phyloP scores from a whole-genome alignment of 1,284 basidiomycete genomes.

The Crepidotus sp. region DNA sequence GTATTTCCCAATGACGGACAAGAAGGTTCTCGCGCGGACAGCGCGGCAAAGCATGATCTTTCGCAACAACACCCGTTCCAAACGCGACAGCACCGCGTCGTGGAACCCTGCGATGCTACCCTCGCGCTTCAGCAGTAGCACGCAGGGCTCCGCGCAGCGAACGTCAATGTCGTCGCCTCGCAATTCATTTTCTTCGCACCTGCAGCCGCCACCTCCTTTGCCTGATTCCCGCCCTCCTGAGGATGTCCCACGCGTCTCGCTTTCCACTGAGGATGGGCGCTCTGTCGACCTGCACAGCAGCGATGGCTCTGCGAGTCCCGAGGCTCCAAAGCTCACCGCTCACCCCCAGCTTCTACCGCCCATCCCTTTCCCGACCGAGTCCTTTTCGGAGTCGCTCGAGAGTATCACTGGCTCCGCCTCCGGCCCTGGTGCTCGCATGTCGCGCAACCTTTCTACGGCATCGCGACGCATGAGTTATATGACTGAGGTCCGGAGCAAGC shows the following conservation, averaged over 20 bases:
- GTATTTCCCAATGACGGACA: slow-evolving; percentile 92
- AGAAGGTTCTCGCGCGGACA: slow-evolving; percentile 79
- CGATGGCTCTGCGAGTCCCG: slow-evolving; percentile 22
- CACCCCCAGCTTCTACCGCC: slow-evolving; percentile 67
- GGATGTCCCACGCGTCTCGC: slow-evolving; percentile 55
- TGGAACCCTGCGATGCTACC: slow-evolving; percentile 23
- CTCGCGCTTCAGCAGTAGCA: slow-evolving; percentile 64
- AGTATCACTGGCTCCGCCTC: slow-evolving; percentile 34
- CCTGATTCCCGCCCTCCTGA: slow-evolving; percentile 30
- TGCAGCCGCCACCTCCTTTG: slow-evolving; percentile 33
- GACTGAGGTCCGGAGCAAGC: slow-evolving; percentile 68
- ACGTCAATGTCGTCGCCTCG: slow-evolving; percentile 37
- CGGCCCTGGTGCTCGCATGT: slow-evolving; percentile 17
- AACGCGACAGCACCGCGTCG: slow-evolving; percentile 44
- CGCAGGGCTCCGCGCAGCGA: slow-evolving; percentile 44
- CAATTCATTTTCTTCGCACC: slow-evolving; percentile 40
- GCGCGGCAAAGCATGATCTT: slow-evolving; percentile 77
- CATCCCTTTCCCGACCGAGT: slow-evolving; percentile 70
- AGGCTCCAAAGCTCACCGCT: slow-evolving; percentile 8
- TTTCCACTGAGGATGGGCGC: slow-evolving; percentile 61
- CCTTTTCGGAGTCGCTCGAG: slow-evolving; percentile 71
- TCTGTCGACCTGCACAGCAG: slow-evolving; percentile 47
- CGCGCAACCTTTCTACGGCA: slow-evolving; percentile 30
- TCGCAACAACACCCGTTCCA: slow-evolving; percentile 29
- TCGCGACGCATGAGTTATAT: slow-evolving; percentile 72